Evolutionary conservation across 352 stramenopile species (phyloP).

Genomic region (Pythium brachiatum): DNA sequence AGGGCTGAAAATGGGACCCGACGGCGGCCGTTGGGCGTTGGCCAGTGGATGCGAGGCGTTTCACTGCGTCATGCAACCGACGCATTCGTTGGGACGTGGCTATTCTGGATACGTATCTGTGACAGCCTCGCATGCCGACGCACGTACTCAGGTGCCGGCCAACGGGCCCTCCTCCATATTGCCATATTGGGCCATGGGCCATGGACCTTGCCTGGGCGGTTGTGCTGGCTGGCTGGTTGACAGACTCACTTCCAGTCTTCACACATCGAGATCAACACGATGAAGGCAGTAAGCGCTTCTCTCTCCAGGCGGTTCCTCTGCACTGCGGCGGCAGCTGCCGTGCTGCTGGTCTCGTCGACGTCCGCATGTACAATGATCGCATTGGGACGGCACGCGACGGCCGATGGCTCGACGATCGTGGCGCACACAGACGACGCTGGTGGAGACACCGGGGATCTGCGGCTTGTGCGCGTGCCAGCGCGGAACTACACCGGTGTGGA

Average conservation of each 20-base stretch:
- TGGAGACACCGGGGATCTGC: conserved; percentile 78
- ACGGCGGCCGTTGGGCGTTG: background rate
- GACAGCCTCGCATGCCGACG: background rate
- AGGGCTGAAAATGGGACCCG: conserved; percentile 11
- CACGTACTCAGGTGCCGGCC: background rate
- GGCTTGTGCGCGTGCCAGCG: conserved; percentile 90
- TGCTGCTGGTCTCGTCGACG: background rate
- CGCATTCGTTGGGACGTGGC: background rate
- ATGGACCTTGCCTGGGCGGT: no score
- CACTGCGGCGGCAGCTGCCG: background rate
- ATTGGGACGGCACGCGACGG: conserved; percentile 73
- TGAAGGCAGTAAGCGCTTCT: background rate
- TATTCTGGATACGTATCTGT: conserved; percentile 5
- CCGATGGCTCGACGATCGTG: conserved; percentile 84
- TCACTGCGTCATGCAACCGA: conserved; percentile 11
- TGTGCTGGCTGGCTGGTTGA: background rate
- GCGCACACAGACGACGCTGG: conserved; percentile 88
- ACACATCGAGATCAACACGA: background rate
- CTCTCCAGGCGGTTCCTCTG: background rate
- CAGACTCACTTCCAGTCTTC: background rate
- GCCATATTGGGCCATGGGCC: no score
- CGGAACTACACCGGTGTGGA: conserved; percentile 38
- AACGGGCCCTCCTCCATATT: no score
- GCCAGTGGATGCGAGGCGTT: conserved; percentile 5
- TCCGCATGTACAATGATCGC: conserved; percentile 85